Base-by-base conservation (phyloP, 176 grass and related monocot genomes). In the Tillandsia leiboldiana region DNA sequence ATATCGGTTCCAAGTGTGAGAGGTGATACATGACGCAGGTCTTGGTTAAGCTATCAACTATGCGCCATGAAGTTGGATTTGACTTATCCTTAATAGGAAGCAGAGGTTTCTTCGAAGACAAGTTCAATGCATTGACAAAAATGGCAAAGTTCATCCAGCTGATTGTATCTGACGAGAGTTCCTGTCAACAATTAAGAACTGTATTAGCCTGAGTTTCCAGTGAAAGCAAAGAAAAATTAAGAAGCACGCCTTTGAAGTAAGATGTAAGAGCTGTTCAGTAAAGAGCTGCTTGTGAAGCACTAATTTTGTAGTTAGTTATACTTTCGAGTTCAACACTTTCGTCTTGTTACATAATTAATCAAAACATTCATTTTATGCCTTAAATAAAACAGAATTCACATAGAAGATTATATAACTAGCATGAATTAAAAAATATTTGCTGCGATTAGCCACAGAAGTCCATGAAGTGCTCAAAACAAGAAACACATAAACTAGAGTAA, bases 91-190 rank as follows among this genome's bases (percentile, higher is more conserved):
- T 67, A 50, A 29, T 83, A 47, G 80, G 70, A 64, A 84, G 65
- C 50, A 80, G 68, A 1, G 72, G 51, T 11, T 85, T 71, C 11
- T 53, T 81, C 65, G 75, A 84, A 70, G 82, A 82, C 63, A 76
- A 82, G 68, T 90, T 99, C 90, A 85, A 90, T 28, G 95, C 90
- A 80, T 99, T 99, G 57, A 93, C 85, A 88, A 93, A 99, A 57
- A 88, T 74, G 52, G 90, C 69, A 63, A 99, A 99, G 70, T 48
- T 93, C 69, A 99, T 87, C 84, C 94, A 99, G 71, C 84, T 86
- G 26, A 99, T 81, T 54, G 87, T 72, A 83, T 99, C 82, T 69
- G 87, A 73, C 75, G 79, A 53, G 11, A 86, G 89, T 73, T 99
- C 95, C 95, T 99, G 82, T 47, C 67, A 72, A 69, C 48, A 23